Percentiles rank a stretch among this genome's conserved stretches.
These are phyloP conservation scores for Alternaria metachromatica DNA, from an alignment of 2,329 filamentous ascomycete genomes.

Conservation along the genomic window DNA sequence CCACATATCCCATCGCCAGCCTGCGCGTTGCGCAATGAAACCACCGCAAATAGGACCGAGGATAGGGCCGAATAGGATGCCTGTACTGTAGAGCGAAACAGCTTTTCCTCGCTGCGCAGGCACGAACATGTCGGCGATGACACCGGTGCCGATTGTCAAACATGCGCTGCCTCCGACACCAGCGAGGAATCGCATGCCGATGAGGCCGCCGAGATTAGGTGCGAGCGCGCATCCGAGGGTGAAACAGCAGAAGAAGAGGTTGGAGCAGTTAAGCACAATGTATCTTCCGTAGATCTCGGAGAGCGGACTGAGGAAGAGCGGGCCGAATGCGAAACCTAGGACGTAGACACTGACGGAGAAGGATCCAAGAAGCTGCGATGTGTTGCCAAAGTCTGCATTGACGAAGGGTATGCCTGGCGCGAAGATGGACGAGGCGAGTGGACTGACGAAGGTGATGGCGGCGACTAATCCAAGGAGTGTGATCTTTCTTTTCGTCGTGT, in stretches of 20 bases:
- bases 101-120: conserved; percentile 42
- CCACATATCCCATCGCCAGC: conserved; percentile 49
- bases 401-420: conserved; percentile 44
- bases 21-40: conserved; percentile 29
- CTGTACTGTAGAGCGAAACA: conserved; percentile 39
- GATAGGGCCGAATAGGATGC: conserved; percentile 43
- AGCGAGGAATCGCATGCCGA: conserved; percentile 30
- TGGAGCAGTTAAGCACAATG: conserved; percentile 45
- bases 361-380: conserved; percentile 38
- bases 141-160: conserved; percentile 46
- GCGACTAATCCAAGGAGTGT: conserved; percentile 35
- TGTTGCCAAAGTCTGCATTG: conserved; percentile 40
- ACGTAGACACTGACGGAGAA: conserved; percentile 47
- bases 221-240: conserved; percentile 53
- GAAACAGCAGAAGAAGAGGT: conserved; percentile 60
- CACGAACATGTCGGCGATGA: conserved; percentile 46
- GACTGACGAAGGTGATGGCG: conserved; percentile 45
- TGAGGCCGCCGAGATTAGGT: conserved; percentile 42
- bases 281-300: conserved; percentile 46
- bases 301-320: conserved; percentile 43
- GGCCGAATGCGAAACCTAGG: conserved; percentile 43
- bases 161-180: conserved; percentile 38
- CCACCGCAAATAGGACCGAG: conserved; percentile 45
- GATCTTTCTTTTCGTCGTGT: conserved; percentile 34
- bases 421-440: conserved; percentile 46